These are phyloP conservation scores for Lotus japonicus DNA, from an alignment of 306 rosid species.

Conservation along the genomic window DNA sequence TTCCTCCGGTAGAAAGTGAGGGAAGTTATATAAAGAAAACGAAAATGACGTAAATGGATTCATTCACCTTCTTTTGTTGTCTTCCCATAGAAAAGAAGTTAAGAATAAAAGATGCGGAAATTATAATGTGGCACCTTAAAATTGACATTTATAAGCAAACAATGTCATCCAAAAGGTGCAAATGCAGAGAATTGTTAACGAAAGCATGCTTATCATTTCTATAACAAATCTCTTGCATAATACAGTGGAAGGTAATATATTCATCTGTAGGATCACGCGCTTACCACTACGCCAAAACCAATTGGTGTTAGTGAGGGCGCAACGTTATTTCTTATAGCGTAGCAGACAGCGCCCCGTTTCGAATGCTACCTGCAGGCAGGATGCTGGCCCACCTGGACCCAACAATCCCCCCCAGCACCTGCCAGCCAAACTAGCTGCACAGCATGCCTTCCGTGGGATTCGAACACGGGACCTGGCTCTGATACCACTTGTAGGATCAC, in stretches of 20 bases:
- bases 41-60: conserved; percentile 12
- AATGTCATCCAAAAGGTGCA: conserved; percentile 4
- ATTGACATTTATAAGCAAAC: conserved; percentile 16
- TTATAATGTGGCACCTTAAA: conserved; percentile 26
- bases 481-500: too few species aligned
- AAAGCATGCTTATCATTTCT: conserved; percentile 10
- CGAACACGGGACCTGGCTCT: too few species aligned
- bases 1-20: background rate
- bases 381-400: too few species aligned
- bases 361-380: too few species aligned
- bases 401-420: too few species aligned
- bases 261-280: too few species aligned
- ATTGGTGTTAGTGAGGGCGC: too few species aligned
- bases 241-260: conserved; percentile 10
- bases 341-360: too few species aligned
- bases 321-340: too few species aligned
- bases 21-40: background rate
- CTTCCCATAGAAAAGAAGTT: background rate
- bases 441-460: too few species aligned
- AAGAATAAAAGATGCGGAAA: conserved; percentile 13
- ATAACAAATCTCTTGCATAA: conserved; percentile 1
- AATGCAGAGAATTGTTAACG: conserved; percentile 21
- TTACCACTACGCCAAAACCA: too few species aligned
- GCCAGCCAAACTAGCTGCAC: too few species aligned
- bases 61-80: conserved; percentile 6